phyloP scores from a whole-genome alignment of 106 monocot genomes.

The Phalaenopsis aphrodite region DNA sequence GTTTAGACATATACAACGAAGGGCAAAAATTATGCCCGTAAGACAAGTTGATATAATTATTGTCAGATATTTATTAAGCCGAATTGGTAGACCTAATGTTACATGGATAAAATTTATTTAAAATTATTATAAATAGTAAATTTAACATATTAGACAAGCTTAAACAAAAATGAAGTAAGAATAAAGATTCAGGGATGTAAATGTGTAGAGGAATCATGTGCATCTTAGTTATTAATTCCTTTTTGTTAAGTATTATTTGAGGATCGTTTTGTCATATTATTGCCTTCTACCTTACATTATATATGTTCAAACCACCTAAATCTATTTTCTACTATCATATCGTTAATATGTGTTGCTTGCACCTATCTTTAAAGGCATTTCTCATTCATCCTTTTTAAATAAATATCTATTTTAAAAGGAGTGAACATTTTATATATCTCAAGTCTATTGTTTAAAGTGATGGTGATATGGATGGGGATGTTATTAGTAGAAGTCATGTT shows the following conservation, averaged over 20 bases:
- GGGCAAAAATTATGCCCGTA: neutral
- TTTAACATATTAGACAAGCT: neutral
- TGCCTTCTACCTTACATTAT: neutral
- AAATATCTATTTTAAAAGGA: neutral
- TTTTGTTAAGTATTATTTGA: neutral
- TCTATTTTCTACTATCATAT: neutral
- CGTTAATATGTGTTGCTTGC: neutral
- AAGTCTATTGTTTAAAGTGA: too few species aligned
- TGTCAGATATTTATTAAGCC: too few species aligned
- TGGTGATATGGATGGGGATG: too few species aligned
- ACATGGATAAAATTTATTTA: neutral
- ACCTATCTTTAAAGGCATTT: neutral
- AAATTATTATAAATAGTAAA: neutral
- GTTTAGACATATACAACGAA: neutral
- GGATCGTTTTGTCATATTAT: neutral
- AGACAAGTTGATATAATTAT: too few species aligned
- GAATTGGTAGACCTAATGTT: neutral
- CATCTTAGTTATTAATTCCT: neutral
- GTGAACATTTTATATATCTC: too few species aligned
- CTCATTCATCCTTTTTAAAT: neutral
- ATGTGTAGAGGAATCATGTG: neutral
- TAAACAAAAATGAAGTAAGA: neutral
- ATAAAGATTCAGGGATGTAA: neutral
- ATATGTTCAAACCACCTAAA: neutral
- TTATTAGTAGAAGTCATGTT: too few species aligned